phyloP scores from a whole-genome alignment of 495 filamentous ascomycete genomes.

The Hypomontagnella submonticulosa region DNA sequence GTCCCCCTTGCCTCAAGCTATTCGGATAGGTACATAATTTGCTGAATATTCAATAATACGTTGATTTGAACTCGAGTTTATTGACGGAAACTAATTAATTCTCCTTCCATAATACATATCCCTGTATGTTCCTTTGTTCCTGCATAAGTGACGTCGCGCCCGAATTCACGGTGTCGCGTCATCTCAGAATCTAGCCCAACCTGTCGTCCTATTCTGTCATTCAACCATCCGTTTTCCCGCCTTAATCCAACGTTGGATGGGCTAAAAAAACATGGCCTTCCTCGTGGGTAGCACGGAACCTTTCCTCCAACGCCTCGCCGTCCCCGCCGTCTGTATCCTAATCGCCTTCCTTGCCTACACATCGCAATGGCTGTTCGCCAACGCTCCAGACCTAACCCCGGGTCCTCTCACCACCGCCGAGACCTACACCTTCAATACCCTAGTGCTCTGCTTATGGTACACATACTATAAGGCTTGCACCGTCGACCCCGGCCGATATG shows the following conservation, averaged over 20 bases:
- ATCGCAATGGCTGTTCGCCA: conserved; percentile 83
- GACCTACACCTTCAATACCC: conserved; percentile 75
- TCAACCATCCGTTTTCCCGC: not conserved
- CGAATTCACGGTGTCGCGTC: conserved; percentile 20
- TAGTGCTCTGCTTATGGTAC: conserved; percentile 78
- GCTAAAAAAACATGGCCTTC: conserved; percentile 42
- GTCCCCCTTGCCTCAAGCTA: no score
- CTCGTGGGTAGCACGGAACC: conserved; percentile 45
- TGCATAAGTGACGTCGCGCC: conserved; percentile 42
- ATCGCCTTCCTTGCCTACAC: conserved; percentile 84
- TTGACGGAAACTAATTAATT: not conserved
- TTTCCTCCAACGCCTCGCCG: conserved; percentile 61
- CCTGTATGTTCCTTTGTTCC: conserved; percentile 36
- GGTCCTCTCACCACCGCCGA: conserved; percentile 71
- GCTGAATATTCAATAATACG: no score
- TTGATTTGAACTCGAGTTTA: no score
- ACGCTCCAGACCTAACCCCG: conserved; percentile 68
- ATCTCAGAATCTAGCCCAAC: conserved; percentile 12
- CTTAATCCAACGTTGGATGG: conserved; percentile 27
- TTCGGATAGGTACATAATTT: no score
- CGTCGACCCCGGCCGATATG: conserved; percentile 76
- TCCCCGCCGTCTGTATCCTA: conserved; percentile 73
- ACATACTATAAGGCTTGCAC: conserved; percentile 81
- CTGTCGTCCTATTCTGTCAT: conserved; percentile 8
- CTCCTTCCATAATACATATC: conserved; percentile 17